Evolutionary conservation across 139 green algal genomes (phyloP), one percentile per base, ranked within the genome.

Genomic region (Eudorina sp.): DNA sequence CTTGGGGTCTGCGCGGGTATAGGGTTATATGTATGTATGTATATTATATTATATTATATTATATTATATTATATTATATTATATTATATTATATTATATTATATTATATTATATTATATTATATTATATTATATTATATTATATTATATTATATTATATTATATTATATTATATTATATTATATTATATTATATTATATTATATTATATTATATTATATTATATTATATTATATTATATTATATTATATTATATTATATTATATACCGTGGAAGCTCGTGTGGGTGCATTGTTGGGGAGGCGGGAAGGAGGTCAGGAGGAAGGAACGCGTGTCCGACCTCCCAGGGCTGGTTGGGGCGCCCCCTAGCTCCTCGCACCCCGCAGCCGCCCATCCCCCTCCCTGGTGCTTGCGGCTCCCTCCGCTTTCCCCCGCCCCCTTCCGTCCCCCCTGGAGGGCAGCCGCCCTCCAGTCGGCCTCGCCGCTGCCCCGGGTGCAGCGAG

Each of bases 391-490:
- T 25, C 36, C 1, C 31, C 19, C n/a, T 21, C 66, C 3, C 34
- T 4, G 66, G 36, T 5, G 70, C 0, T 25, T 53, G 41, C 3
- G 6, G 41, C n/a, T 53, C 7, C 55, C 19, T 36, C 41, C 18
- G 19, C 58, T 31, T 68, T n/a, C n/a, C 18, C 18, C 58, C 58
- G 58, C 58, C 23, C 18, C 16, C 1, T 34, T 34, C 1, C 36
- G 4, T 31, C n/a, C 3, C 6, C n/a, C 43, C 41, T 21, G 2
- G 7, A n/a, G 31, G 21, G 62, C 81, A 73, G 84, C n/a, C 1
- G 89, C 89, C 23, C 70, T 92, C 36, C 27, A 83, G 36, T 55
- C 84, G 6, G 62, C 89, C 21, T 92, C 89, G 13, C 89, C 89
- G 23, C 84, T 92, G 55, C 84, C 89, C 13, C 83, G 89, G 31